Evolutionary conservation across 176 grass and related monocot species (phyloP).

Genomic region (Phragmites australis): DNA sequence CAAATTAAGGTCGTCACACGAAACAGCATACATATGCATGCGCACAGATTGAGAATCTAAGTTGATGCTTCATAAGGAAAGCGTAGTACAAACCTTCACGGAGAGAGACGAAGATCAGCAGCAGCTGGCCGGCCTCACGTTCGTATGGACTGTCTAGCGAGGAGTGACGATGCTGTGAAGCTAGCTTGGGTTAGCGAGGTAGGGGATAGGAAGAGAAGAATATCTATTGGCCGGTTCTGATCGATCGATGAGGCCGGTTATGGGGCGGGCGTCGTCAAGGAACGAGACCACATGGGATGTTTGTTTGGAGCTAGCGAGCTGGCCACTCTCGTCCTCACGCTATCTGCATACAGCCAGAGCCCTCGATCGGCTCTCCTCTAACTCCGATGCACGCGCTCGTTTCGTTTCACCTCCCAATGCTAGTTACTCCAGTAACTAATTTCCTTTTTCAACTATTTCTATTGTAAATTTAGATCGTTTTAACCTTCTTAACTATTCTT

Average conservation of each 20-base stretch:
- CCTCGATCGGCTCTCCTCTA: neutral
- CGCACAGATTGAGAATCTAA: neutral
- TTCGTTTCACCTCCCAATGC: neutral
- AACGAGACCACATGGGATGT: conserved; percentile 49
- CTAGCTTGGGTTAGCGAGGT: neutral
- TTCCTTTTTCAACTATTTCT: too few relatives aligned
- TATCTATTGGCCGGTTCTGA: conserved; percentile 4
- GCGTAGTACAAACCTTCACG: neutral
- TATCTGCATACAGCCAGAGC: neutral
- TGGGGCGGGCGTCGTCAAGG: conserved; percentile 22
- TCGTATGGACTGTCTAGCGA: neutral
- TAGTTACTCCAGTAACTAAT: neutral
- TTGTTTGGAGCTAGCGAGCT: conserved; percentile 29
- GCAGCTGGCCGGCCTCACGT: too few relatives aligned
- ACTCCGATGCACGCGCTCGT: neutral
- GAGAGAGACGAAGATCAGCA: neutral
- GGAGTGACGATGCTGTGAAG: neutral
- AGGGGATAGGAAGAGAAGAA: neutral
- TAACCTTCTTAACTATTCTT: too few relatives aligned
- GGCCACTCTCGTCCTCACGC: neutral
- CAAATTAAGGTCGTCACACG: neutral
- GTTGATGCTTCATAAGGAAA: conserved; percentile 18
- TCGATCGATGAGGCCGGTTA: conserved; percentile 30
- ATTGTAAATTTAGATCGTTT: too few relatives aligned
- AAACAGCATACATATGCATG: neutral